These are phyloP conservation scores for Lignosus rhinocerotis DNA, from an alignment of 1,284 basidiomycete species.

Conservation along the genomic window DNA sequence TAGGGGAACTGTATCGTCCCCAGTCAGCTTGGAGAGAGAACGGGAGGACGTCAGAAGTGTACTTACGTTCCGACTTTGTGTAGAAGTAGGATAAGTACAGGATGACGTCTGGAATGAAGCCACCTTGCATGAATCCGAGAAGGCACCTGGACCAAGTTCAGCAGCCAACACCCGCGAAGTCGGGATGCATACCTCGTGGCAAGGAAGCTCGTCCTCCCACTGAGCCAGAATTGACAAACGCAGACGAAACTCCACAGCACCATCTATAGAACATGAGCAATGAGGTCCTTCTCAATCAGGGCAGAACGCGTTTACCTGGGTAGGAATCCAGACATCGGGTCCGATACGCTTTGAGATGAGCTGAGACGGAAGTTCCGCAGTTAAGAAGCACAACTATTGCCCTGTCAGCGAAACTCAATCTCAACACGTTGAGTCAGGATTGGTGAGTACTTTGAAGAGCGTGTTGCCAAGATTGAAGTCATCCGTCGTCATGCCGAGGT, in stretches of 20 bases:
- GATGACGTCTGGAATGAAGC: slow-evolving; percentile 65
- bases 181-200: slow-evolving; percentile 32
- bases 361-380: slow-evolving; percentile 71
- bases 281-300: not conserved
- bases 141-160: slow-evolving; percentile 21
- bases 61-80: slow-evolving; percentile 55
- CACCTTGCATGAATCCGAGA: slow-evolving; percentile 57
- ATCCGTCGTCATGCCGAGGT: slow-evolving; percentile 60
- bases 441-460: slow-evolving; percentile 29
- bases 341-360: slow-evolving; percentile 71
- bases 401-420: not conserved
- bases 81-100: slow-evolving; percentile 74
- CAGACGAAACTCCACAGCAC: slow-evolving; percentile 58
- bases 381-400: slow-evolving; percentile 51
- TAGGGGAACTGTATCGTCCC: slow-evolving; percentile 45
- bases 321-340: slow-evolving; percentile 73
- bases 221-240: slow-evolving; percentile 64
- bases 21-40: not conserved
- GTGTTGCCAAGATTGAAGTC: slow-evolving; percentile 70
- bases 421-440: not conserved
- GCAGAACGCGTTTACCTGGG: slow-evolving; percentile 44
- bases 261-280: slow-evolving; percentile 38
- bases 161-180: slow-evolving; percentile 30
- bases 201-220: slow-evolving; percentile 55
- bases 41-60: not conserved